Evolutionary conservation across 129 eudicot species (phyloP).

Genomic region (Rutidosis leptorrhynchoides): DNA sequence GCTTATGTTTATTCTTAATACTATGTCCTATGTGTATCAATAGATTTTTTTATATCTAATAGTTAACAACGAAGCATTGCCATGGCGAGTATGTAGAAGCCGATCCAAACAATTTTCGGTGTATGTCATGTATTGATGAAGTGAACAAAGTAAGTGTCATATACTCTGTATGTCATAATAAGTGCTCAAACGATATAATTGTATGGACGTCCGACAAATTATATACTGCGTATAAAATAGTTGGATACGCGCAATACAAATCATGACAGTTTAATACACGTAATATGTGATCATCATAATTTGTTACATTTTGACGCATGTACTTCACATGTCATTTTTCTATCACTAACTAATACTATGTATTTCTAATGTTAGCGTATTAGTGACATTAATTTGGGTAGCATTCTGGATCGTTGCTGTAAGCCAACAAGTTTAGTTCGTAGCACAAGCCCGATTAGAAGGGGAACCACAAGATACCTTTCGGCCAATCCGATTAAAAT

Average conservation of each 20-base stretch:
- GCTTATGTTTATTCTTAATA: too few relatives aligned
- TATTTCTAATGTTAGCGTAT: not conserved
- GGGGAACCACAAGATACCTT: not conserved
- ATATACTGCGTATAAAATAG: too few relatives aligned
- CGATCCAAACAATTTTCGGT: constrained; percentile 13
- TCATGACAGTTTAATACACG: too few relatives aligned
- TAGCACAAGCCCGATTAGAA: constrained; percentile 2
- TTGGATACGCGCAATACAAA: too few relatives aligned
- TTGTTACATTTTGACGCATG: too few relatives aligned
- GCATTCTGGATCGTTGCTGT: constrained; percentile 29
- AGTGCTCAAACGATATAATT: too few relatives aligned
- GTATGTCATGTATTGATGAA: constrained; percentile 18
- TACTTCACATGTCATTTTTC: too few relatives aligned
- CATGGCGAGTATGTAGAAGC: constrained; percentile 28
- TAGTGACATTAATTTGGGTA: not conserved
- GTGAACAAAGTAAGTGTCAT: constrained; percentile 22
- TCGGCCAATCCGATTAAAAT: constrained; percentile 2
- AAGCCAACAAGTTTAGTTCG: not conserved
- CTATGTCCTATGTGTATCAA: not conserved
- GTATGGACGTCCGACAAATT: too few relatives aligned
- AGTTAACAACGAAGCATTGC: constrained; percentile 21
- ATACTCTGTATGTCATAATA: not conserved
- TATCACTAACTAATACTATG: not conserved
- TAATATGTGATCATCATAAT: too few relatives aligned
- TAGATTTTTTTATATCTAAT: not conserved